phyloP scores from a whole-genome alignment of 495 filamentous ascomycete genomes.

The Penicillium silybi region DNA sequence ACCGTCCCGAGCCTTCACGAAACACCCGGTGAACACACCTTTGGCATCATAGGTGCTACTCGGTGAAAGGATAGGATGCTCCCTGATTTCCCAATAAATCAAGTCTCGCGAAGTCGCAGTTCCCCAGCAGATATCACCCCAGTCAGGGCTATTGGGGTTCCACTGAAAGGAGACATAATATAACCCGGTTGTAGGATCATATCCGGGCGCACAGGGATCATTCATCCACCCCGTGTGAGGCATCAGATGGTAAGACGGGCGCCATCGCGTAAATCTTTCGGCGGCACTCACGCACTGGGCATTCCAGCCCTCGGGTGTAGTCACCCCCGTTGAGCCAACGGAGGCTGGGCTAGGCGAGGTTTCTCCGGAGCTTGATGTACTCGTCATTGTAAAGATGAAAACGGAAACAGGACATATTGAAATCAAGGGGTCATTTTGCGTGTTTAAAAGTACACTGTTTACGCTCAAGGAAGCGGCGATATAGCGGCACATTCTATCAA shows the following conservation, averaged over 20 bases:
- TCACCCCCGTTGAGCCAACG: background rate
- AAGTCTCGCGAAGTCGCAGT: slow-evolving; percentile 11
- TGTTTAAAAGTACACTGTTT: background rate
- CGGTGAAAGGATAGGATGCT: slow-evolving; percentile 5
- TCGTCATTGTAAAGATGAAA: background rate
- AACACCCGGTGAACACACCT: slow-evolving; percentile 17
- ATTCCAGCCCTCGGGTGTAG: slow-evolving; percentile 1
- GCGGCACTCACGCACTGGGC: background rate
- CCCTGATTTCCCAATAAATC: slow-evolving; percentile 5
- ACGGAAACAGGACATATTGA: background rate
- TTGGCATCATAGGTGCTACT: slow-evolving; percentile 7
- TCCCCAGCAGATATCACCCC: slow-evolving; percentile 17
- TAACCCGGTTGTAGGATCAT: slow-evolving; percentile 5
- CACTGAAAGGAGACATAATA: slow-evolving; percentile 19
- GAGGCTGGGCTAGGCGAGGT: slow-evolving; percentile 1
- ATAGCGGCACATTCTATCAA: slow-evolving; percentile 1
- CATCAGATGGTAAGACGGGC: slow-evolving; percentile 3
- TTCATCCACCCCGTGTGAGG: slow-evolving; percentile 12
- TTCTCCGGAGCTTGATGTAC: slow-evolving; percentile 5
- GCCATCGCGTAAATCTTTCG: slow-evolving; percentile 1
- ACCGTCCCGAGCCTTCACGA: slow-evolving; percentile 2
- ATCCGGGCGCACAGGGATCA: slow-evolving; percentile 17
- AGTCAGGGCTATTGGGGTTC: slow-evolving; percentile 15
- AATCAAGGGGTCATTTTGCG: background rate
- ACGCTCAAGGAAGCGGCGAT: slow-evolving; percentile 1